phyloP scores from a whole-genome alignment of 1,139 yeast genomes.

The Fermentozyma sake region DNA sequence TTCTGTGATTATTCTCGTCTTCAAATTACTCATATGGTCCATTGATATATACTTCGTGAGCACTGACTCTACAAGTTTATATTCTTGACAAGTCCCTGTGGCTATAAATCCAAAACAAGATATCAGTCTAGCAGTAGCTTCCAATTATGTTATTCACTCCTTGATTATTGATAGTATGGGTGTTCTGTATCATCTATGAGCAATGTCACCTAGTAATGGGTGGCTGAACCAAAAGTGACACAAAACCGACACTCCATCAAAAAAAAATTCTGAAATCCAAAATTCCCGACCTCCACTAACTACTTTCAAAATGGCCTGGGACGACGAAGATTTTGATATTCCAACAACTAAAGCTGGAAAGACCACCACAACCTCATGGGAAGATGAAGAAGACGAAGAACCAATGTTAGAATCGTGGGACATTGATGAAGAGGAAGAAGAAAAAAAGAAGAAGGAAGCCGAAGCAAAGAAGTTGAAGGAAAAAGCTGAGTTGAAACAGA shows the following conservation, averaged over 20 bases:
- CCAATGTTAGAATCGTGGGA: constrained; percentile 88
- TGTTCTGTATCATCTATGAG: no score
- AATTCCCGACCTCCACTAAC: not conserved
- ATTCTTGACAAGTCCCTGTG: no score
- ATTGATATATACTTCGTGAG: no score
- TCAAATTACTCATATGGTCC: no score
- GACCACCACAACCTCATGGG: constrained; percentile 58
- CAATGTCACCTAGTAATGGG: no score
- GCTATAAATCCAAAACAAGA: no score
- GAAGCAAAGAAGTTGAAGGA: constrained; percentile 38
- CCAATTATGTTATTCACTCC: no score
- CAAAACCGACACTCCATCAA: constrained; percentile 3
- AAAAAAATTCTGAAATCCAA: constrained; percentile 2
- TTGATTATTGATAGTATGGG: no score
- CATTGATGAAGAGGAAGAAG: constrained; percentile 60
- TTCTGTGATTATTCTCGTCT: no score
- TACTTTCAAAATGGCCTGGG: constrained; percentile 45
- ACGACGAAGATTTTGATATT: constrained; percentile 87
- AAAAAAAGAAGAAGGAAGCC: constrained; percentile 37
- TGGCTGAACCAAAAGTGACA: no score
- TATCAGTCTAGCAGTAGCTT: no score
- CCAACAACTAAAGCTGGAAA: constrained; percentile 38
- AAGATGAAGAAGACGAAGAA: constrained; percentile 80
- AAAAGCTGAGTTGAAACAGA: constrained; percentile 39
- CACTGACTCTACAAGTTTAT: no score